Conservation (phyloP, 2,329 filamentous ascomycete species). For the Ophiocordyceps robertsii region DNA sequence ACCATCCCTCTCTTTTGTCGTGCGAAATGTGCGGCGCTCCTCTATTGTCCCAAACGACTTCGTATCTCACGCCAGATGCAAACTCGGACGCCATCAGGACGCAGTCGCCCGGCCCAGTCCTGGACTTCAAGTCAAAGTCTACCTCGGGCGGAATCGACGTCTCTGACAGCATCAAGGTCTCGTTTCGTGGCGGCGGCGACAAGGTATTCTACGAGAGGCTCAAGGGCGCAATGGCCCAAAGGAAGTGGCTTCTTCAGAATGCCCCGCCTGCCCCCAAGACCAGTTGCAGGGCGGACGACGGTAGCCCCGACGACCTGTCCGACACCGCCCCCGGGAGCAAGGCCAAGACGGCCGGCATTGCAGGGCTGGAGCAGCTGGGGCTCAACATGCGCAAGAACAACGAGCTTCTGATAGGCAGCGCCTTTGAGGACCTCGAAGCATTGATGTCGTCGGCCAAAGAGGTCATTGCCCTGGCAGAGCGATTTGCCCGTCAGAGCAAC, state of each 20-base stretch:
- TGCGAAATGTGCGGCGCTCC: slow-evolving; percentile 89
- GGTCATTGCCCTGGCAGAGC: slow-evolving; percentile 83
- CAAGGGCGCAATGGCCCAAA: slow-evolving; percentile 76
- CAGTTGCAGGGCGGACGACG: slow-evolving; percentile 22
- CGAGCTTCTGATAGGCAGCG: slow-evolving; percentile 79
- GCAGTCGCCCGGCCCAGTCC: slow-evolving; percentile 67
- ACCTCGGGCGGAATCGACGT: slow-evolving; percentile 34
- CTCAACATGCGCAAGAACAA: slow-evolving; percentile 83
- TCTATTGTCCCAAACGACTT: slow-evolving; percentile 41
- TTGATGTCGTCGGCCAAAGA: slow-evolving; percentile 97
- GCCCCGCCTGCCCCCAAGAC: slow-evolving; percentile 75
- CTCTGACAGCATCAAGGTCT: slow-evolving; percentile 73
- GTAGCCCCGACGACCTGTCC: slow-evolving; percentile 12
- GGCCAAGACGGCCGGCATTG: slow-evolving; percentile 69
- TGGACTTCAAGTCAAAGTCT: slow-evolving; percentile 22
- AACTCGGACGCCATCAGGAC: slow-evolving; percentile 31
- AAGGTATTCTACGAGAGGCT: slow-evolving; percentile 83
- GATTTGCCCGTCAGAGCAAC: slow-evolving; percentile 59
- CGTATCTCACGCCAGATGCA: slow-evolving; percentile 16
- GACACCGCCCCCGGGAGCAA: slow-evolving; percentile 14
- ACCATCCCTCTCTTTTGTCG: slow-evolving; percentile 71
- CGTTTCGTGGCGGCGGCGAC: slow-evolving; percentile 79
- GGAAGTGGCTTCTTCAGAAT: slow-evolving; percentile 87
- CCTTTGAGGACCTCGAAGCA: slow-evolving; percentile 92
- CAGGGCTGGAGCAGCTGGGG: slow-evolving; percentile 77